Base-by-base conservation (phyloP, 2,329 filamentous ascomycete genomes). In the Cercospora citrullina region DNA sequence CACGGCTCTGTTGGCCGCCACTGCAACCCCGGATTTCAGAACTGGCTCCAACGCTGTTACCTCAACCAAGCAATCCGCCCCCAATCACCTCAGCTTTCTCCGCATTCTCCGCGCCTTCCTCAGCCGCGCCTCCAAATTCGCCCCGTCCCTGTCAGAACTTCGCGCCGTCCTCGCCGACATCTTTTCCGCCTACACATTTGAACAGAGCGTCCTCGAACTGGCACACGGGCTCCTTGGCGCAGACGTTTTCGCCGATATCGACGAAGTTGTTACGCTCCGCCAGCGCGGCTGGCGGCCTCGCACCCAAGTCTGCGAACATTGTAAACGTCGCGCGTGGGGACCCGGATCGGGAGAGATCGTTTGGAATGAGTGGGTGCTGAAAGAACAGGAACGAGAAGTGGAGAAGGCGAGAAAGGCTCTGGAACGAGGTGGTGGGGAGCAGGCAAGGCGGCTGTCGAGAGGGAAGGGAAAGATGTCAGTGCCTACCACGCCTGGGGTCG, bases 181-280 rank as follows among this genome's bases (percentile, higher is more conserved):
- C 65, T 98, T 99, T 80, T 89, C 94, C 0, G 94, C 95, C 0
- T 99, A 99, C 77, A 90, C 93, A 0, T 97, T 98, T 77, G 95
- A 99, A 79, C 68, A 94, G 78, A 94, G 91, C 0, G 91, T 99
- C 16, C 85, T 99, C 21, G 85, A 87, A 1, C 87, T 99, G 3
- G 93, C 95, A 0, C 96, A 94, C 77, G 87, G 90, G 4, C 88
- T 99, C 65, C 84, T 99, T 0, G 94, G 96, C 70, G 90, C 93
- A 72, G 95, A 95, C 75, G 85, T 97, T 5, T 99, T 98, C 75
- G 87, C 91, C 48, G 90, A 92, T 71, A 92, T 99, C 39, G 84
- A 89, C 53, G 87, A 91, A 72, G 90, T 93, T 5, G 88, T 91
- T 7, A 84, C 87, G 64, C 85, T 95, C 5, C 86, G 95, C 2